Evolutionary conservation across 441 rosid genomes (phyloP).

Genomic region (Metrosideros polymorpha): DNA sequence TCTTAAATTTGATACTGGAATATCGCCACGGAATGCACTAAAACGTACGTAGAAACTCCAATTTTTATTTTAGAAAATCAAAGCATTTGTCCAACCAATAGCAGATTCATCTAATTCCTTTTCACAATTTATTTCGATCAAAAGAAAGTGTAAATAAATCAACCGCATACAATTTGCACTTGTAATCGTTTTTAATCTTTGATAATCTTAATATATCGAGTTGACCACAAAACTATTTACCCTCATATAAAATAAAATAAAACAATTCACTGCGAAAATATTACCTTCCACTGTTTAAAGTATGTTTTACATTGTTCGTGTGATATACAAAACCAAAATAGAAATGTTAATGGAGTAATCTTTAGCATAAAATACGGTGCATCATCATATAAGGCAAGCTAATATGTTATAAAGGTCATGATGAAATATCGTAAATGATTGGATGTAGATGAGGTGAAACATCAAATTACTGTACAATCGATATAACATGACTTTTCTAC

Average conservation of each 20-base stretch:
- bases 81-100: not conserved
- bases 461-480: accelerated
- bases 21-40: not conserved
- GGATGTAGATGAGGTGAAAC: too few relatives aligned
- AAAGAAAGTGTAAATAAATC: not conserved
- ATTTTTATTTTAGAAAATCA: not conserved
- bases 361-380: not conserved
- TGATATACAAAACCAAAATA: not conserved
- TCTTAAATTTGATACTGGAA: not conserved
- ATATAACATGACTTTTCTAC: not conserved
- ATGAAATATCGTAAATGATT: too few relatives aligned
- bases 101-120: not conserved
- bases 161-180: accelerated
- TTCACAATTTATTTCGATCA: not conserved
- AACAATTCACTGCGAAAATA: not conserved
- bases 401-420: not conserved
- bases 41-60: not conserved
- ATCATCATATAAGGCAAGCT: accelerated
- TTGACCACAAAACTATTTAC: not conserved
- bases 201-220: not conserved
- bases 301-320: not conserved
- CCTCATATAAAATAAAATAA: not conserved
- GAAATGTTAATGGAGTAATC: not conserved
- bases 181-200: not conserved
- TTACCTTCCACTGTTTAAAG: not conserved